phyloP scores from a whole-genome alignment of 2,329 filamentous ascomycete genomes.

The Eutypella sp. region DNA sequence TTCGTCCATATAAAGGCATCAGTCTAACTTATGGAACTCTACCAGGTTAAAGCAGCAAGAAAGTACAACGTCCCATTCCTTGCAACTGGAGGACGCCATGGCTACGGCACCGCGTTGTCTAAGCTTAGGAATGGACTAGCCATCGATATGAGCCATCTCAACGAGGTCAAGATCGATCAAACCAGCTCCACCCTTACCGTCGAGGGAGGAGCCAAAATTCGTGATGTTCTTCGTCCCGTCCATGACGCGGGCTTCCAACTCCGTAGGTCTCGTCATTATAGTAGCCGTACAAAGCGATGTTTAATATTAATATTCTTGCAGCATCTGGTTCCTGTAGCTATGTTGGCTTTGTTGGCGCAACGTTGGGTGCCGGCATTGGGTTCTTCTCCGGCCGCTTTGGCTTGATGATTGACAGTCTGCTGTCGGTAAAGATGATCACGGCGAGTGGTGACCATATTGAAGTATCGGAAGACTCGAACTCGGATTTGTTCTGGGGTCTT shows the following conservation, averaged over 20 bases:
- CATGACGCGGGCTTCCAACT: slow-evolving; percentile 12
- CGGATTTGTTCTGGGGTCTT: slow-evolving; percentile 19
- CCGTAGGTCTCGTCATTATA: slow-evolving; percentile 16
- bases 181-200: slow-evolving; percentile 33
- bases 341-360: slow-evolving; percentile 10
- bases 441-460: slow-evolving; percentile 8
- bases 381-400: slow-evolving; percentile 10
- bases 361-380: slow-evolving; percentile 14
- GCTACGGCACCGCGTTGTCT: slow-evolving; percentile 6
- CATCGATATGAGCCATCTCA: slow-evolving; percentile 20
- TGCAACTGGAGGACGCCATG: slow-evolving; percentile 13
- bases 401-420: slow-evolving; percentile 12
- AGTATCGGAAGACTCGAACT: slow-evolving; percentile 6
- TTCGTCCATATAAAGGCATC: too few species aligned
- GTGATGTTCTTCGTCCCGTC: slow-evolving; percentile 35
- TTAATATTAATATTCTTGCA: not conserved
- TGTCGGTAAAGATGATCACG: slow-evolving; percentile 14
- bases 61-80: slow-evolving; percentile 10
- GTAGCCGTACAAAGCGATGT: too few species aligned
- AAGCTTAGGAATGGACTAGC: slow-evolving; percentile 9
- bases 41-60: slow-evolving; percentile 11
- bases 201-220: slow-evolving; percentile 55
- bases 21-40: too few species aligned
- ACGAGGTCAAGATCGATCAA: slow-evolving; percentile 17
- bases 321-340: slow-evolving; percentile 5